Base-by-base conservation (phyloP, 2,329 filamentous ascomycete genomes). In the Arthrobotrys musiformis region DNA sequence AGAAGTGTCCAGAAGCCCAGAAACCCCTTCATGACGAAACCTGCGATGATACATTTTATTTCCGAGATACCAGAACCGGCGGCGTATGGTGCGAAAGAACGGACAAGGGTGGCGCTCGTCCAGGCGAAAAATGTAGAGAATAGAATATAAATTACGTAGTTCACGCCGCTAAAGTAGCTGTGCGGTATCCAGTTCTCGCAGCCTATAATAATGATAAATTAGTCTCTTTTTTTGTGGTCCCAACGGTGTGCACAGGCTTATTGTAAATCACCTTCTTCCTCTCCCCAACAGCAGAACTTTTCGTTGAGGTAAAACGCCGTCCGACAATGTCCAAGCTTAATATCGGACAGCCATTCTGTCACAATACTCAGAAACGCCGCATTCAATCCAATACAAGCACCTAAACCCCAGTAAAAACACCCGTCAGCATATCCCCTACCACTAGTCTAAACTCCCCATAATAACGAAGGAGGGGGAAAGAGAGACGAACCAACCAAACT, bases 11-110 rank as follows among this genome's bases (percentile, higher is more conserved):
- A 93, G 81, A 91, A 91, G 19, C 94, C 93, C 15, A 99, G 87
- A 82, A 99, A 99, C 0, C 94, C 95, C 84, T 98, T 97, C 95
- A 99, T 99, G 60, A 98, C 93, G 83, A 99, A 99, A 2, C 95
- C 95, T 3, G 94, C 95, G 82, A 99, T 97, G 82, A 99, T 98
- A 84, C 93, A 97, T 84, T 99, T 99, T 87, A 99, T 99, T 85
- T 99, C 95, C 11, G 93, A 97, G 73, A 99, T 99, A 44, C 95
- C 95, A 11, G 93, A 97, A 15, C 95, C 95, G 35, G 95, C 95
- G 9, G 95, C 95, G 83, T 99, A 99, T 0, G 95, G 95, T 3
- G 95, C 94, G 84, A 95, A 98, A 0, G 89, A 90, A 83, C 93
- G 95, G 82, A 99, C 95, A 44, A 99, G 86, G 40, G 88, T 90